phyloP scores from a whole-genome alignment of 495 filamentous ascomycete genomes.

The Hypoxylon lienhwacheense region DNA sequence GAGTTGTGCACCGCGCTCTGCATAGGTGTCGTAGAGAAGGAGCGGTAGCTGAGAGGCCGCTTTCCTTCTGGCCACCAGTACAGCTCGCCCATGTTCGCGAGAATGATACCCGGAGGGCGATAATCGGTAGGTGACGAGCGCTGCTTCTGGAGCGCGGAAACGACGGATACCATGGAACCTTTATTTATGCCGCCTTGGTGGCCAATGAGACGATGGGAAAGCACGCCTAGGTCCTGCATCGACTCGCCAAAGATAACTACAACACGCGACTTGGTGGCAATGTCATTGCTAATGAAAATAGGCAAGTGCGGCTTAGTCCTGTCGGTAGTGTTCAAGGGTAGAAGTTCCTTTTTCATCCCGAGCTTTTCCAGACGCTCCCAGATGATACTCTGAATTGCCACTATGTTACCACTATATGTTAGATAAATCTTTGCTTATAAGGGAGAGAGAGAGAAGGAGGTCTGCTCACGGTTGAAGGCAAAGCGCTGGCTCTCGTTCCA shows the following conservation, averaged over 20 bases:
- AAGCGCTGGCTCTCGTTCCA: conserved; percentile 71
- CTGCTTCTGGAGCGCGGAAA: conserved; percentile 52
- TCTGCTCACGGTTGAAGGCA: conserved; percentile 63
- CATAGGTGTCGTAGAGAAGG: conserved; percentile 58
- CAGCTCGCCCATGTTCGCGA: conserved; percentile 73
- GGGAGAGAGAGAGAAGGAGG: not conserved
- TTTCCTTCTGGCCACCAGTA: conserved; percentile 64
- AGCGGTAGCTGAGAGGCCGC: conserved; percentile 55
- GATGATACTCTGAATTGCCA: conserved; percentile 63
- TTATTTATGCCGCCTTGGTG: conserved; percentile 60
- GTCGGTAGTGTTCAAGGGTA: conserved; percentile 57
- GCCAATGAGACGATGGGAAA: conserved; percentile 67
- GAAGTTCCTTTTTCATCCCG: conserved; percentile 57
- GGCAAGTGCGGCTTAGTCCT: conserved; percentile 60
- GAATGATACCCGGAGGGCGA: conserved; percentile 55
- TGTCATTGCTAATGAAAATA: conserved; percentile 63
- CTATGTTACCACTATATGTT: conserved; percentile 43
- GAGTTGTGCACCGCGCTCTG: conserved; percentile 57
- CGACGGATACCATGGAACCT: conserved; percentile 66
- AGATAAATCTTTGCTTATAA: not conserved
- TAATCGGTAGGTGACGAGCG: conserved; percentile 35
- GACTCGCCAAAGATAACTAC: conserved; percentile 75
- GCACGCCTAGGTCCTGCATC: conserved; percentile 70
- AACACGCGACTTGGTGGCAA: conserved; percentile 62
- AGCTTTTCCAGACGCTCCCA: conserved; percentile 59